Evolutionary conservation across 192 early-diverging fungal species (phyloP).

Genomic region (Coemansia sp.): DNA sequence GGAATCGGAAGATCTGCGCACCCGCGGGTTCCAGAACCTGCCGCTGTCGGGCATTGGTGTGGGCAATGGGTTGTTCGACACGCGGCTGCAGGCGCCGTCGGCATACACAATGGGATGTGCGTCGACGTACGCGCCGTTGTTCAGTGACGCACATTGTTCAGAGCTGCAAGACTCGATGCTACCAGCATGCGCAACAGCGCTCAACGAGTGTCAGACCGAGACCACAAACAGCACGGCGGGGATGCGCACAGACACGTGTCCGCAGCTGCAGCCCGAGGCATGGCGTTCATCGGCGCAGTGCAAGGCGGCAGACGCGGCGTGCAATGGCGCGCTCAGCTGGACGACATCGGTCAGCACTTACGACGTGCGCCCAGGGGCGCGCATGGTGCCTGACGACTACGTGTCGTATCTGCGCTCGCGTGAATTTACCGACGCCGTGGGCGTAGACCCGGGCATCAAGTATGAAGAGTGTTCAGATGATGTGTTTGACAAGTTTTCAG

Average conservation of each 20-base stretch:
- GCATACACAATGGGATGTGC: conserved; percentile 47
- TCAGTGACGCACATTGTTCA: conserved; percentile 18
- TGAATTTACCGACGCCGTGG: conserved; percentile 55
- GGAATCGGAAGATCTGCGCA: conserved; percentile 12
- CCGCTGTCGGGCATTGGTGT: conserved; percentile 54
- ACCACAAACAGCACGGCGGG: conserved; percentile 8
- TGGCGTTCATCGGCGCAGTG: conserved; percentile 24
- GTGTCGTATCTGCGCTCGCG: conserved; percentile 54
- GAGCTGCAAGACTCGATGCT: conserved; percentile 45
- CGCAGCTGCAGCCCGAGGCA: conserved; percentile 8
- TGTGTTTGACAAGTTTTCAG: conserved; percentile 44
- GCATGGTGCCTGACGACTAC: conserved; percentile 61
- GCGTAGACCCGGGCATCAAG: conserved; percentile 39
- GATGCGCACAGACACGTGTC: conserved; percentile 21
- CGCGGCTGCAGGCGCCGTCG: conserved; percentile 27
- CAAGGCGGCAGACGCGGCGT: conserved; percentile 30
- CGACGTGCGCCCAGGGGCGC: conserved; percentile 56
- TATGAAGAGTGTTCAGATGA: conserved; percentile 56
- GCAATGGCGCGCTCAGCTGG: conserved; percentile 34
- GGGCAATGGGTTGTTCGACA: conserved; percentile 57
- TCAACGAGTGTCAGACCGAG: conserved; percentile 42
- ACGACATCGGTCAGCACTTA: conserved; percentile 69
- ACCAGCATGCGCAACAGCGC: conserved; percentile 47
- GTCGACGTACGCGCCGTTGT: conserved; percentile 39
- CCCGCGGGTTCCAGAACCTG: conserved; percentile 25